Base-by-base conservation (phyloP, 495 filamentous ascomycete genomes). In the Hyaloscypha finlandica region DNA sequence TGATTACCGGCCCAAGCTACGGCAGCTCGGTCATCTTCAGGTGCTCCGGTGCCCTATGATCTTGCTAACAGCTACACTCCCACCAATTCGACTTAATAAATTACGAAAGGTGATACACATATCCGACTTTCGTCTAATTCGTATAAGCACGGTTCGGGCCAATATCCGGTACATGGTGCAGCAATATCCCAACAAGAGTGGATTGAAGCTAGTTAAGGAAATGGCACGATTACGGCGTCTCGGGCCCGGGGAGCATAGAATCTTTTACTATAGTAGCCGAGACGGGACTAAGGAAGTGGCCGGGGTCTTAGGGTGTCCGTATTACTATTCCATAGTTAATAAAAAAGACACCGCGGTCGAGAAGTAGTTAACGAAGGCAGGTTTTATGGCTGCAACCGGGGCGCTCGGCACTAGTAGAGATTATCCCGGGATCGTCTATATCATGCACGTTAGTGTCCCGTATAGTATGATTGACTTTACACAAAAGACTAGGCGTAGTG, bases 401-500 rank as follows among this genome's bases (percentile, higher is more conserved):
- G 39, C 61, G 31, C 30, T 55, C 16, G 61, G 61, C 39, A 64
- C 42, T 16, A 39, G 61, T 12, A 33, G n/a, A 19, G 61, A 64
- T 31, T 25, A 29, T 22, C 61, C 61, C 19, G 42, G 61, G n/a
- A 55, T 64, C 22, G 51, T 64, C 4, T 55, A 64, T 25, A 55
- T 64, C 25, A 20, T 64, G 16, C 61, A 64, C 32, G 22, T 64
- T 12, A 22, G 48, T 35, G 14, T 31, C 6, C 61, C 61, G 42
- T 64, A 64, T 32, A 25, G 61, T 6, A 22, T 64, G 48, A 64
- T 55, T 33, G 48, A 55, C 61, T 64, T 33, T 64, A 25, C 48
- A 32, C 61, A 64, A 55, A 22, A 64, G 42, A 35, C 61, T 20
- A 39, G 61, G 48, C 61, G 61, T 14, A 39, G 39, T n/a, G 61